Conservation (phyloP, 768 basidiomycete genomes). For the Lactifluus echinatus region DNA sequence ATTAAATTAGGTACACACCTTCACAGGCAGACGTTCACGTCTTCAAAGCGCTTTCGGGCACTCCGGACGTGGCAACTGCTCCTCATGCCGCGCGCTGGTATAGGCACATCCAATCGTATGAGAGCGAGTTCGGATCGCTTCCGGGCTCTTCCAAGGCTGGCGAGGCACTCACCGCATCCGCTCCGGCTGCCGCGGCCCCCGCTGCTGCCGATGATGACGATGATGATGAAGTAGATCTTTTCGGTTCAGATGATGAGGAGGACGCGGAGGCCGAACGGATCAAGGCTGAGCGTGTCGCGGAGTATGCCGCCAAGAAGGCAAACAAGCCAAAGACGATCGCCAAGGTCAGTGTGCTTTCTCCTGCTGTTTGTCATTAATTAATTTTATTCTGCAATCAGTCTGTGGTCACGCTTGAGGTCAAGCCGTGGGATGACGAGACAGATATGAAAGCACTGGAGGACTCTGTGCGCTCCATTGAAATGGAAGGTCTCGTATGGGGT, state of each 20-base stretch:
- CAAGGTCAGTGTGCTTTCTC: conserved; percentile 47
- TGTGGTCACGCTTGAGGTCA: conserved; percentile 95
- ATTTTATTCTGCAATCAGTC: conserved; percentile 47
- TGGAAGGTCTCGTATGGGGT: conserved; percentile 95
- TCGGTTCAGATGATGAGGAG: conserved; percentile 56
- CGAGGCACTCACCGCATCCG: conserved; percentile 55
- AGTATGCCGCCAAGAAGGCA: conserved; percentile 91
- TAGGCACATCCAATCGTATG: conserved; percentile 85
- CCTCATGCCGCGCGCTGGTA: conserved; percentile 88
- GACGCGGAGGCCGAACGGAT: conserved; percentile 46
- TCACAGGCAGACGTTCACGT: conserved; percentile 93
- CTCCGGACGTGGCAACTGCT: conserved; percentile 53
- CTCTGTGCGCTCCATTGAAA: conserved; percentile 75
- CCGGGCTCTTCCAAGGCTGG: conserved; percentile 81
- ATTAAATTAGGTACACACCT: conserved; percentile 60
- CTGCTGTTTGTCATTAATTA: conserved; percentile 3
- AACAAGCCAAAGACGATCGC: conserved; percentile 79
- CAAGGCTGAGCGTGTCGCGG: conserved; percentile 84
- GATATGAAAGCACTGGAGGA: conserved; percentile 86
- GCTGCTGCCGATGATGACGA: conserved; percentile 32
- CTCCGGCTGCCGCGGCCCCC: conserved; percentile 31
- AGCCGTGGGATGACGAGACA: conserved; percentile 99
- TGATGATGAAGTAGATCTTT: conserved; percentile 55
- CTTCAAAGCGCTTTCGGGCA: conserved; percentile 68
- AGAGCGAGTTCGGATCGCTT: conserved; percentile 65